A percentile compares a stretch with the other conserved stretches of the same genome.
Conservation (phyloP, 768 basidiomycete species). For the Hortiboletus campestris region DNA sequence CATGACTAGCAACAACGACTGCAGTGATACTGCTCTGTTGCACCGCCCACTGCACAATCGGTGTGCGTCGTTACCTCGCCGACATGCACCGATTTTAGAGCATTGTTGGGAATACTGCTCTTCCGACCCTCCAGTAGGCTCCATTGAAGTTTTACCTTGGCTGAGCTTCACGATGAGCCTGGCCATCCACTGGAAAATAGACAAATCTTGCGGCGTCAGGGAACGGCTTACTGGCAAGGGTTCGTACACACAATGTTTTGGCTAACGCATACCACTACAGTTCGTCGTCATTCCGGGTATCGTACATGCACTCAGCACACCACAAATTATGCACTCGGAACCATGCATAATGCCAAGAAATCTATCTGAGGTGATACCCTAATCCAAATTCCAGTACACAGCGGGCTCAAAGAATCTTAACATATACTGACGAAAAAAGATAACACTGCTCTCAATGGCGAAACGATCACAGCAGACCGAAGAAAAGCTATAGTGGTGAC, state of each 20-base stretch:
- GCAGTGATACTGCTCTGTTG: background rate
- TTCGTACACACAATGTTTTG: background rate
- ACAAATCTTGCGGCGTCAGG: background rate
- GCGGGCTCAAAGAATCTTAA: background rate
- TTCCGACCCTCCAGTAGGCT: background rate
- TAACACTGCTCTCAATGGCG: background rate
- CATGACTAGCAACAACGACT: background rate
- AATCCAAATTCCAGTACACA: background rate
- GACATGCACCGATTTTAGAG: no score
- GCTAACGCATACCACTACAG: background rate
- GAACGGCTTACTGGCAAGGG: no score
- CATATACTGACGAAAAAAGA: background rate
- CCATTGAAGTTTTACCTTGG: no score
- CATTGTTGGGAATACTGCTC: no score
- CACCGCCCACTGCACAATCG: no score
- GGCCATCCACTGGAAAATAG: background rate
- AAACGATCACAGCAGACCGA: background rate
- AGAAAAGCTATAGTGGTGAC: background rate
- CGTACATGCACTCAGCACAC: background rate
- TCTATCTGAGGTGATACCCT: no score
- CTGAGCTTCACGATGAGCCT: background rate
- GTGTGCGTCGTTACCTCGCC: no score
- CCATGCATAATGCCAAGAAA: no score
- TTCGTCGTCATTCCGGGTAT: no score
- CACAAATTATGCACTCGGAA: background rate